phyloP scores from a whole-genome alignment of 2,329 filamentous ascomycete species.

The Fusarium oxysporum region DNA sequence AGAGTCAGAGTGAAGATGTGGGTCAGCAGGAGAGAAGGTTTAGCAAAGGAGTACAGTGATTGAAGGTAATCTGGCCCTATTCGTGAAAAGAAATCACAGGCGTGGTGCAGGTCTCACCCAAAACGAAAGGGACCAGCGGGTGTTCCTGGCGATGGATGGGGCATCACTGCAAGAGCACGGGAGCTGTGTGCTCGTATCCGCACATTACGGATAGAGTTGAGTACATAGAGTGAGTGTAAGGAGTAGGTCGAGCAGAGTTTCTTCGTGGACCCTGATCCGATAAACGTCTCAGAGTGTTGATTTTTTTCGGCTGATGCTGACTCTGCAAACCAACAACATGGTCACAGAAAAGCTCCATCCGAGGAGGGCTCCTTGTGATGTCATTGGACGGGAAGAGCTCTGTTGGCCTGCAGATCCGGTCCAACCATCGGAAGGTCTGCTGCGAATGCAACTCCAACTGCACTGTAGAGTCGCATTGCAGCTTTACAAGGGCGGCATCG shows the following conservation, averaged over 20 bases:
- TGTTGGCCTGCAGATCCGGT: not conserved
- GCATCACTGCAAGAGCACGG: not conserved
- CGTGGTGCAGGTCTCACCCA: constrained; percentile 40
- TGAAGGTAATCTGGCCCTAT: constrained; percentile 21
- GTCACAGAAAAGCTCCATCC: not conserved
- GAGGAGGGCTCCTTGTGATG: constrained; percentile 16
- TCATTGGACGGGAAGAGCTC: constrained; percentile 22
- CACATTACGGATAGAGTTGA: not conserved
- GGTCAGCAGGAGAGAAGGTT: constrained; percentile 7
- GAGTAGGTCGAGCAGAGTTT: not conserved
- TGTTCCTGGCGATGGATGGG: constrained; percentile 30
- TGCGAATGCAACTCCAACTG: not conserved
- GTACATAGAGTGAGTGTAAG: not conserved
- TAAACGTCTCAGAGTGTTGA: constrained; percentile 18
- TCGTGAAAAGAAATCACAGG: constrained; percentile 30
- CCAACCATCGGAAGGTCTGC: not conserved
- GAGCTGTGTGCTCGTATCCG: not conserved
- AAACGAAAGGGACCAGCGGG: constrained; percentile 24
- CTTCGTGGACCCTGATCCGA: constrained; percentile 24
- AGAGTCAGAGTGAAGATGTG: constrained; percentile 40
- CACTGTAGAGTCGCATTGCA: not conserved
- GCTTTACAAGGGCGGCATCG: constrained; percentile 7
- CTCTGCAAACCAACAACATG: constrained; percentile 7
- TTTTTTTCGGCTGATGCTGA: not conserved
- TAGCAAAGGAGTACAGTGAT: constrained; percentile 7